These are phyloP conservation scores for Amyloporia xantha DNA, from an alignment of 768 basidiomycete species.

Conservation along the genomic window DNA sequence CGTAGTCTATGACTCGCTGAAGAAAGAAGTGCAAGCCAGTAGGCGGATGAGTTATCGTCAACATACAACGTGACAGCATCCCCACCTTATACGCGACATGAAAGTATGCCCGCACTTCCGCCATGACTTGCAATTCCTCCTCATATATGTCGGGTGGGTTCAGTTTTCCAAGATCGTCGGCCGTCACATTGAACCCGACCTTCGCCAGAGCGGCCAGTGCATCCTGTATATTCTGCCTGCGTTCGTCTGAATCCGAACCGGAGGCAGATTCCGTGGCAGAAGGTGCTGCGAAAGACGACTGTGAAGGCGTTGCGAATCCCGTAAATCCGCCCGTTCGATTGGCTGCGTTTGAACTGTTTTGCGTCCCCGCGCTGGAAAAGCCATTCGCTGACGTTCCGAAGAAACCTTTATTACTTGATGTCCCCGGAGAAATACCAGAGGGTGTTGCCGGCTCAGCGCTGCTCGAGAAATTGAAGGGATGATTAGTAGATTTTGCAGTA, in stretches of 20 bases:
- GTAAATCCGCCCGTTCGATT: neutral
- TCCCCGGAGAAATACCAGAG: neutral
- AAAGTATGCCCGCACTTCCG: slow-evolving; percentile 65
- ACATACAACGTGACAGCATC: neutral
- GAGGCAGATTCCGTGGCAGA: neutral
- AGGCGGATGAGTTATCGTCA: neutral
- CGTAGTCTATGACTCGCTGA: slow-evolving; percentile 36
- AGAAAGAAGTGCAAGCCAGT: slow-evolving; percentile 23
- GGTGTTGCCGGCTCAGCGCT: neutral
- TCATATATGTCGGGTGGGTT: slow-evolving; percentile 39
- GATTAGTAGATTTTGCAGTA: neutral
- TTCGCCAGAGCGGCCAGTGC: slow-evolving; percentile 11
- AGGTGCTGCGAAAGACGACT: neutral
- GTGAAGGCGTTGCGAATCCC: neutral
- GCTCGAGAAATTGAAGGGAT: no score
- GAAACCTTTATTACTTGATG: no score
- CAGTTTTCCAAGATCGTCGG: slow-evolving; percentile 17
- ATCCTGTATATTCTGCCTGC: neutral
- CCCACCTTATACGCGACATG: slow-evolving; percentile 41
- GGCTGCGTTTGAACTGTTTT: neutral
- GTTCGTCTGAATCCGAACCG: neutral
- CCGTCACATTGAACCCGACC: slow-evolving; percentile 12
- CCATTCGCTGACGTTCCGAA: no score
- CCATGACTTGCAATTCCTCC: slow-evolving; percentile 58
- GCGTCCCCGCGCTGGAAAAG: neutral